Evolutionary conservation across 176 grass and related monocot genomes (phyloP).

Genomic region (Eleusine indica): DNA sequence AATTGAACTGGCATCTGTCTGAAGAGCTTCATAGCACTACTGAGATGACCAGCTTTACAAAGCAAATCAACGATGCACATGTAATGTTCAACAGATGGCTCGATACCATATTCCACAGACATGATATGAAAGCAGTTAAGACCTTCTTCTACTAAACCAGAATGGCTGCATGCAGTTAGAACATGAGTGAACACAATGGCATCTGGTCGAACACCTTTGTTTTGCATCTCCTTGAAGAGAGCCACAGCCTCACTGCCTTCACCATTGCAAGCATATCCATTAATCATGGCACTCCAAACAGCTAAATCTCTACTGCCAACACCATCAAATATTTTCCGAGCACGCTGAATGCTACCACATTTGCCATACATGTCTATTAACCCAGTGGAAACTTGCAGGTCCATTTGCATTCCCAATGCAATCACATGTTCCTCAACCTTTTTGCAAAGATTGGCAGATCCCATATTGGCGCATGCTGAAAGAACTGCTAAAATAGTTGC

Average conservation of each 20-base stretch:
- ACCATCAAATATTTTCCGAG: slow-evolving; percentile 64
- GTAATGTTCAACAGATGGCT: slow-evolving; percentile 61
- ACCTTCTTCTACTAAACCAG: slow-evolving; percentile 67
- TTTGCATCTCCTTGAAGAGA: slow-evolving; percentile 63
- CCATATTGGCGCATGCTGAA: slow-evolving; percentile 52
- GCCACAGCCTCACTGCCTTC: slow-evolving; percentile 47
- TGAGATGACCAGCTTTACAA: slow-evolving; percentile 54
- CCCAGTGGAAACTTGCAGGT: slow-evolving; percentile 50
- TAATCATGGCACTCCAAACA: slow-evolving; percentile 75
- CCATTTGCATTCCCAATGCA: slow-evolving; percentile 42
- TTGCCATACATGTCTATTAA: slow-evolving; percentile 64
- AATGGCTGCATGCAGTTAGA: slow-evolving; percentile 66
- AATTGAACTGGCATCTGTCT: slow-evolving; percentile 47
- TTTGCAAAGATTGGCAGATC: slow-evolving; percentile 37
- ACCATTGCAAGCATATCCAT: slow-evolving; percentile 65
- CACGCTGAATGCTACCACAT: slow-evolving; percentile 49
- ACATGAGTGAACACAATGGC: slow-evolving; percentile 65
- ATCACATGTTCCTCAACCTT: slow-evolving; percentile 46
- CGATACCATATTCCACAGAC: slow-evolving; percentile 47
- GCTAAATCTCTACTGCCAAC: slow-evolving; percentile 55
- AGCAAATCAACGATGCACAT: slow-evolving; percentile 77
- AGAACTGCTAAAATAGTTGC: slow-evolving; percentile 50
- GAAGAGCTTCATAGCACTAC: slow-evolving; percentile 47
- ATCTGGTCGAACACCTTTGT: slow-evolving; percentile 56
- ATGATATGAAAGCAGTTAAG: slow-evolving; percentile 53